These are phyloP conservation scores for Dunaliella sp. DNA, from an alignment of 139 green algal genomes.

Conservation along the genomic window DNA sequence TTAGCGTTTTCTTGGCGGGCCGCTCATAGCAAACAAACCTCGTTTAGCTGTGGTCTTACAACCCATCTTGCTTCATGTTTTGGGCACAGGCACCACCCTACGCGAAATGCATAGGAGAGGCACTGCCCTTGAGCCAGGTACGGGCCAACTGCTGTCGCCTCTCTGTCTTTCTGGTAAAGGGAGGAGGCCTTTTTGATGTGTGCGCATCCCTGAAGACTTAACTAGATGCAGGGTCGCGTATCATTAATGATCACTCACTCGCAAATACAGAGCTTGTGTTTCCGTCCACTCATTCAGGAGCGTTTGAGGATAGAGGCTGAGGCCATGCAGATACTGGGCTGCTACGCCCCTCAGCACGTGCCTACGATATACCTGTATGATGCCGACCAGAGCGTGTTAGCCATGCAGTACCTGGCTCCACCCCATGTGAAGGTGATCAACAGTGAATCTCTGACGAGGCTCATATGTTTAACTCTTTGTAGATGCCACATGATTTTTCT, in stretches of 20 bases:
- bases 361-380: conserved; percentile 35
- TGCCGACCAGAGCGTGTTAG: conserved; percentile 21
- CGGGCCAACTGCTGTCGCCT: not conserved
- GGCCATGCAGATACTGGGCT: conserved; percentile 26
- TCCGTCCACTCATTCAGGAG: conserved; percentile 25
- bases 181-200: not conserved
- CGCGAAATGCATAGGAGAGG: conserved; percentile 23
- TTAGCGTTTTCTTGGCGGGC: not conserved
- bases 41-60: too few relatives aligned
- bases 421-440: conserved; percentile 27
- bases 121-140: conserved; percentile 36
- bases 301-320: conserved; percentile 33
- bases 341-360: conserved; percentile 28
- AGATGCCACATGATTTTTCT: too few relatives aligned
- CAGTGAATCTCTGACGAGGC: too few relatives aligned
- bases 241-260: too few relatives aligned
- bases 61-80: conserved; percentile 13
- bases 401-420: conserved; percentile 26
- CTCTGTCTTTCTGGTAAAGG: not conserved
- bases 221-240: not conserved
- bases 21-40: too few relatives aligned
- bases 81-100: conserved; percentile 4
- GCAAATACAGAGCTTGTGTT: too few relatives aligned
- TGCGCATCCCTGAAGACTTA: not conserved
- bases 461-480: too few relatives aligned